Percentiles rank a stretch among this genome's conserved stretches.
Evolutionary conservation across 768 basidiomycete genomes (phyloP).

Genomic region (Rhodotorula graminis): DNA sequence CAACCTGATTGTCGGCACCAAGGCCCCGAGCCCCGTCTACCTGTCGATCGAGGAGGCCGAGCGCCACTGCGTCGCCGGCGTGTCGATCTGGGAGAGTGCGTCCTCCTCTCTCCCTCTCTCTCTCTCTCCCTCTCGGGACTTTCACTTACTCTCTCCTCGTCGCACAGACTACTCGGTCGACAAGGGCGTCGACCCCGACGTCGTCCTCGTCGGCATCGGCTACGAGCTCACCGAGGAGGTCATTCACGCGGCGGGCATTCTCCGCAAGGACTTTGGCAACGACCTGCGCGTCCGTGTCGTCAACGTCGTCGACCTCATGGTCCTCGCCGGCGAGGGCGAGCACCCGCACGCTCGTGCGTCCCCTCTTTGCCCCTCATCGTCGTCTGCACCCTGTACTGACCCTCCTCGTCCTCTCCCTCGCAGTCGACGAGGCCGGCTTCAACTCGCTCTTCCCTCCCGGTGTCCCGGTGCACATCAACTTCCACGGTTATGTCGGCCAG

Average conservation of each 20-base stretch:
- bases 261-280: constrained; percentile 61
- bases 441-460: constrained; percentile 67
- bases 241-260: constrained; percentile 73
- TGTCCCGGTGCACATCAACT: constrained; percentile 62
- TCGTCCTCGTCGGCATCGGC: constrained; percentile 77
- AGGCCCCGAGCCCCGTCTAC: constrained; percentile 61
- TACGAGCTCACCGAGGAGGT: constrained; percentile 79
- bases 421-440: constrained; percentile 58
- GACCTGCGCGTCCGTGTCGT: constrained; percentile 76
- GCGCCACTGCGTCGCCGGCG: constrained; percentile 79
- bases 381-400: not conserved
- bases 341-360: constrained; percentile 63
- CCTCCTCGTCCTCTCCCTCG: not conserved
- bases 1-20: constrained; percentile 83
- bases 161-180: constrained; percentile 38
- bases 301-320: constrained; percentile 85
- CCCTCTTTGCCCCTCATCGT: too few relatives aligned
- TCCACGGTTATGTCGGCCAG: constrained; percentile 50
- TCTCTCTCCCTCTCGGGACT: too few relatives aligned
- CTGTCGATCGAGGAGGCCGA: constrained; percentile 70
- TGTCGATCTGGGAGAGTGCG: constrained; percentile 72
- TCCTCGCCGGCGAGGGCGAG: constrained; percentile 62
- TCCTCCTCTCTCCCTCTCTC: constrained; percentile 46
- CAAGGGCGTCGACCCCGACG: constrained; percentile 48
- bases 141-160: not conserved